Evolutionary conservation across 495 filamentous ascomycete genomes (phyloP).

Genomic region (Trichoderma orchidacearum): DNA sequence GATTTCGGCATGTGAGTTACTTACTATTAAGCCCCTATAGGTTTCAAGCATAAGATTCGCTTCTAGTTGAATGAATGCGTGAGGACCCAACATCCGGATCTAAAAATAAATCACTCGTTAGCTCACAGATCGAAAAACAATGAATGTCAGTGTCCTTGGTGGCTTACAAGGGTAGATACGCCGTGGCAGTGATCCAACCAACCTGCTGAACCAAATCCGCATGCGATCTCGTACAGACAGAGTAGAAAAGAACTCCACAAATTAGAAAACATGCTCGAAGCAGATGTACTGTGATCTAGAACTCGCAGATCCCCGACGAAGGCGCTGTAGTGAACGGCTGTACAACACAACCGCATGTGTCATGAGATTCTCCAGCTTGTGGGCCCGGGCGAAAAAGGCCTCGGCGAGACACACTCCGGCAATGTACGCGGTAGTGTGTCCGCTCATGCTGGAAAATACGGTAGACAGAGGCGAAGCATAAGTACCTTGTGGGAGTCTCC

Average conservation of each 20-base stretch:
- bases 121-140: neutral
- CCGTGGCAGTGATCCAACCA: neutral
- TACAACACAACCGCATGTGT: neutral
- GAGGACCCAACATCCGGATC: neutral
- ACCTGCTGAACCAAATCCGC: neutral
- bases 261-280: neutral
- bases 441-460: neutral
- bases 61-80: neutral
- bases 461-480: neutral
- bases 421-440: neutral
- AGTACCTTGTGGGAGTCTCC: neutral
- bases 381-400: neutral
- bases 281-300: neutral
- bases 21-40: neutral
- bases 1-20: neutral
- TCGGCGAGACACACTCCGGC: neutral
- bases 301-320: neutral
- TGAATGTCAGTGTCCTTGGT: no score
- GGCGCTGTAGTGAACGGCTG: neutral
- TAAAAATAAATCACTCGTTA: neutral
- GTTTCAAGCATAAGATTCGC: neutral
- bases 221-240: neutral
- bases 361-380: neutral
- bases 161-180: neutral
- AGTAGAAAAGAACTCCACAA: neutral